phyloP scores from a whole-genome alignment of 192 early-diverging fungal species.

The Spinellus fusiger region DNA sequence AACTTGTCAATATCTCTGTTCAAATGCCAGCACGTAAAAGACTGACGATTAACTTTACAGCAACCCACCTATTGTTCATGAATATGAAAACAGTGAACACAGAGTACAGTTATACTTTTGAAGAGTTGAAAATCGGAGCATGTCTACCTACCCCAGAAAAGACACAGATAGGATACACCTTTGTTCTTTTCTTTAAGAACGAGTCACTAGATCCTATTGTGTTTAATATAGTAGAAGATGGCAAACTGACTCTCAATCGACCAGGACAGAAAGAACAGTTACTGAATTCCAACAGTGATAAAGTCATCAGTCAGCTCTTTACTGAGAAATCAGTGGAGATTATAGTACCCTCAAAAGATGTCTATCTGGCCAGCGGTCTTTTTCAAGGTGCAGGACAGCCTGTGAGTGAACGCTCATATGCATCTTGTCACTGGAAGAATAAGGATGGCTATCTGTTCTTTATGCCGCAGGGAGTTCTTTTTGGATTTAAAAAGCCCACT shows the following conservation, averaged over 20 bases:
- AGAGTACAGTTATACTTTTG: not conserved
- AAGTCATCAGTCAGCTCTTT: not conserved
- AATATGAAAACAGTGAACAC: not conserved
- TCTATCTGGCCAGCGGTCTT: not conserved
- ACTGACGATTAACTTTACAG: not conserved
- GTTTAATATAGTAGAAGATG: no score
- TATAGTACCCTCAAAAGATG: no score
- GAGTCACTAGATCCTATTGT: no score
- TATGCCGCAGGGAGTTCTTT: conserved; percentile 39
- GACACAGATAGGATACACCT: not conserved
- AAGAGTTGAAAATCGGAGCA: not conserved
- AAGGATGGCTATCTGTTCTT: conserved; percentile 38
- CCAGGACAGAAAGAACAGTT: not conserved
- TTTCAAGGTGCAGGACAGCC: not conserved
- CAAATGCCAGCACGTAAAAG: conserved; percentile 6
- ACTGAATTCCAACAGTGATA: not conserved
- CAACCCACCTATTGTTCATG: not conserved
- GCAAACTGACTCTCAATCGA: no score
- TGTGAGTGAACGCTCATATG: not conserved
- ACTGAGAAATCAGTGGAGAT: no score
- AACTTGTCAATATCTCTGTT: conserved; percentile 5
- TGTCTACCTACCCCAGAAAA: conserved; percentile 13
- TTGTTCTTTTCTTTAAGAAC: not conserved
- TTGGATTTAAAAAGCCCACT: conserved; percentile 49
- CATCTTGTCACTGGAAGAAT: conserved; percentile 24